These are phyloP conservation scores for Micromonas commoda DNA, from an alignment of 139 green algal species.

Conservation along the genomic window DNA sequence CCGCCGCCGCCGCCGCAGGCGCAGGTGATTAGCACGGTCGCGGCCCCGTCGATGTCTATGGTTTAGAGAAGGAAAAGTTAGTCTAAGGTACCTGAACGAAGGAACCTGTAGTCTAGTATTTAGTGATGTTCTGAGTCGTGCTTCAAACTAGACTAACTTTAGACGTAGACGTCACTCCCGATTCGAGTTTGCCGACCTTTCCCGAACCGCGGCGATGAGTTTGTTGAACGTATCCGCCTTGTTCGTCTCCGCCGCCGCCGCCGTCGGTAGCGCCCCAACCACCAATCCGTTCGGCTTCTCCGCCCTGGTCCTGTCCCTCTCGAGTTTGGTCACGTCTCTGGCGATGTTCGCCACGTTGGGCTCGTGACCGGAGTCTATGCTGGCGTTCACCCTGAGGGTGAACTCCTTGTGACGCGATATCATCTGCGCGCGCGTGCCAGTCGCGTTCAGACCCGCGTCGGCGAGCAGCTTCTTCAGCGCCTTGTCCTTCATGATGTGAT, in stretches of 20 bases:
- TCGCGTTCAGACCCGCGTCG: neutral
- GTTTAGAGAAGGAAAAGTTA: too few relatives aligned
- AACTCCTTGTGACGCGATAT: conserved; percentile 3
- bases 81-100: too few relatives aligned
- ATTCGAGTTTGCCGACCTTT: too few relatives aligned
- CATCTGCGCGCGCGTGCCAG: neutral
- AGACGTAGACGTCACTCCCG: too few relatives aligned
- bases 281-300: neutral
- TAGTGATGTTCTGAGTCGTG: too few relatives aligned
- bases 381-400: neutral
- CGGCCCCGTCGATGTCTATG: too few relatives aligned
- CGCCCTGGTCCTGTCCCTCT: neutral
- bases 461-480: neutral
- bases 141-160: too few relatives aligned
- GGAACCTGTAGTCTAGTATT: too few relatives aligned
- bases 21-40: too few relatives aligned
- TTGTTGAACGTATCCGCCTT: neutral
- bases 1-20: too few relatives aligned
- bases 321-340: neutral
- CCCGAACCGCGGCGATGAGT: neutral
- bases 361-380: neutral
- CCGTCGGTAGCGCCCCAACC: neutral
- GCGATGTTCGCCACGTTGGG: neutral
- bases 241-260: neutral
- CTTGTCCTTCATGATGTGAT: neutral